These are phyloP conservation scores for Sporothrix variecibatus DNA, from an alignment of 2,329 filamentous ascomycete species.

Conservation along the genomic window DNA sequence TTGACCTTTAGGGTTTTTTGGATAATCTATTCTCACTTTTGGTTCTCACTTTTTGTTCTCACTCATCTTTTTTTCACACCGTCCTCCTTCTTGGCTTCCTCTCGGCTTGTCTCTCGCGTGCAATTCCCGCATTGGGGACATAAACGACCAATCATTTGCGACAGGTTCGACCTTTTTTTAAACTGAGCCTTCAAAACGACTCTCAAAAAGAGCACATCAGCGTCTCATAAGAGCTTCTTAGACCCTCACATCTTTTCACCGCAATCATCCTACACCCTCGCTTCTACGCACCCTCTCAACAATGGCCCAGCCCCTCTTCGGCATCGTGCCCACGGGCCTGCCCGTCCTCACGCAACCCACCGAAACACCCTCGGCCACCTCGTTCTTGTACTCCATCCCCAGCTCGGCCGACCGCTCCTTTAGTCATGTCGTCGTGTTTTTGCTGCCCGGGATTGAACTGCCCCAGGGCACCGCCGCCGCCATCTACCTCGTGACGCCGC, in stretches of 20 bases:
- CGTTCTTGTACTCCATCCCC: constrained; percentile 57
- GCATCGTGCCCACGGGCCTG: constrained; percentile 62
- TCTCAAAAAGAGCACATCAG: not conserved
- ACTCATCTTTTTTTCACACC: not conserved
- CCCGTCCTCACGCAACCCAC: constrained; percentile 58
- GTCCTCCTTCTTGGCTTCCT: not conserved
- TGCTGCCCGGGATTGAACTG: constrained; percentile 75
- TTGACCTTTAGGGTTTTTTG: not conserved
- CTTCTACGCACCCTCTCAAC: not conserved
- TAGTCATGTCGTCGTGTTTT: constrained; percentile 84
- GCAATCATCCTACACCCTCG: not conserved
- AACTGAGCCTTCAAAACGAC: not conserved
- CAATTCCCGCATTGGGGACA: not conserved
- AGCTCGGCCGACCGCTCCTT: constrained; percentile 53
- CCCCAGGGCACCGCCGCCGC: constrained; percentile 78
- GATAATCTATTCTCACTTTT: not conserved
- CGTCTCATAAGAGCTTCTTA: not conserved
- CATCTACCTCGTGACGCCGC: constrained; percentile 74
- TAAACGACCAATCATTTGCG: not conserved
- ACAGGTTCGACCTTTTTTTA: not conserved
- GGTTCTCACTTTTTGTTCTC: not conserved
- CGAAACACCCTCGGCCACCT: constrained; percentile 54
- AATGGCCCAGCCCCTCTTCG: constrained; percentile 56
- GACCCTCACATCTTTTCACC: not conserved
- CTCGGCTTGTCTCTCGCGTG: not conserved